Evolutionary conservation across 768 basidiomycete species (phyloP).

Genomic region (Termitomyces sp.): DNA sequence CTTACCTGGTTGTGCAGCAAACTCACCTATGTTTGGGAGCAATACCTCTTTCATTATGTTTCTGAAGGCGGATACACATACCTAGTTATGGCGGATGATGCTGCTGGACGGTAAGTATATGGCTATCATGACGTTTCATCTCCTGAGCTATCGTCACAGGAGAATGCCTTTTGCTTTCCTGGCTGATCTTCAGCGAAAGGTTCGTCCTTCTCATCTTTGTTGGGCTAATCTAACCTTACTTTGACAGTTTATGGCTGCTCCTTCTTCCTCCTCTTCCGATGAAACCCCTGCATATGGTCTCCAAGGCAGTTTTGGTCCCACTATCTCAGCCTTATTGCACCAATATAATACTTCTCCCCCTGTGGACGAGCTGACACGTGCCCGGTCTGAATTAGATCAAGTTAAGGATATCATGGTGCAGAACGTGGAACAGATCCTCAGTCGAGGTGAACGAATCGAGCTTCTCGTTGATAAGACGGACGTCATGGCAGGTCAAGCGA

Average conservation of each 20-base stretch:
- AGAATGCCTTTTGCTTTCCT: slow-evolving; percentile 95
- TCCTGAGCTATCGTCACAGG: slow-evolving; percentile 29
- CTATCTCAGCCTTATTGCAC: slow-evolving; percentile 72
- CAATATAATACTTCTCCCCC: slow-evolving; percentile 89
- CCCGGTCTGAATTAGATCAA: slow-evolving; percentile 82
- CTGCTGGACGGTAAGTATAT: slow-evolving; percentile 69
- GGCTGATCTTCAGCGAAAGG: slow-evolving; percentile 78
- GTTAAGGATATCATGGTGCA: slow-evolving; percentile 99
- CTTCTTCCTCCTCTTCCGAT: slow-evolving; percentile 57
- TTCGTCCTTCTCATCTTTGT: slow-evolving; percentile 19
- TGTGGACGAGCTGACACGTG: slow-evolving; percentile 82
- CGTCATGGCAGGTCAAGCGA: slow-evolving; percentile 89
- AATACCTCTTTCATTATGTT: slow-evolving; percentile 92
- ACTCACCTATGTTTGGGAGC: slow-evolving; percentile 85
- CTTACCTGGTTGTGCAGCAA: slow-evolving; percentile 42
- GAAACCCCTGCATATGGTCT: slow-evolving; percentile 57
- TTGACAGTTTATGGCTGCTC: slow-evolving; percentile 52
- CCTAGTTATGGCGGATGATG: slow-evolving; percentile 93
- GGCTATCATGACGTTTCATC: neutral
- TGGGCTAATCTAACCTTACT: slow-evolving; percentile 1
- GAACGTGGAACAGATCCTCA: slow-evolving; percentile 95
- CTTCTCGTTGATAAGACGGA: slow-evolving; percentile 97
- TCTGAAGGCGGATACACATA: slow-evolving; percentile 84
- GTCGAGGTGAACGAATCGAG: slow-evolving; percentile 92
- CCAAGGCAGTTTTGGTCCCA: slow-evolving; percentile 68